A percentile compares a stretch with the other conserved stretches of the same genome.
Conservation (phyloP, 1,284 basidiomycete species). For the Mycena sp. region DNA sequence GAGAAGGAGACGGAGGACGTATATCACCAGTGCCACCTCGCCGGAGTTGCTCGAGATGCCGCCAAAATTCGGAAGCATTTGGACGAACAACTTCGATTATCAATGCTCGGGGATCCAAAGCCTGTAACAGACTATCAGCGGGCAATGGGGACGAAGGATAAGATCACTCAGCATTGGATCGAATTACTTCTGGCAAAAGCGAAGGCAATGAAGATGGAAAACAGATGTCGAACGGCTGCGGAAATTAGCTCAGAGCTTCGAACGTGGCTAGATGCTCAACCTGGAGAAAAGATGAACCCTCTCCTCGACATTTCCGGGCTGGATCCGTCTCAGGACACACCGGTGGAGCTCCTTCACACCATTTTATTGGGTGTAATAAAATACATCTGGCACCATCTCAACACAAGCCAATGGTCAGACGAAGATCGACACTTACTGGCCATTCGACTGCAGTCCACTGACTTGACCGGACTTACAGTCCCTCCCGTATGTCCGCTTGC, state of each 20-base stretch:
- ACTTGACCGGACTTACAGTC: conserved; percentile 31
- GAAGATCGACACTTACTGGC: conserved; percentile 20
- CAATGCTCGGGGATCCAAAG: conserved; percentile 29
- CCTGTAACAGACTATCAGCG: conserved; percentile 35
- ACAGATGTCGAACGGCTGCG: conserved; percentile 19
- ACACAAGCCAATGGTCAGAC: conserved; percentile 7
- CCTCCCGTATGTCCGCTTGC: conserved; percentile 29
- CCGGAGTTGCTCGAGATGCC: background rate
- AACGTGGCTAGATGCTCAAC: conserved; percentile 29
- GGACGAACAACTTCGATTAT: background rate
- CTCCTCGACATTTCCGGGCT: too few relatives aligned
- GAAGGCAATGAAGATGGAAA: background rate
- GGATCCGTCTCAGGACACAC: too few relatives aligned
- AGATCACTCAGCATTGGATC: conserved; percentile 41
- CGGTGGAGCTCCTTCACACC: too few relatives aligned
- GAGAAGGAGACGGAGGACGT: conserved; percentile 1
- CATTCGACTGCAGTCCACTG: conserved; percentile 26
- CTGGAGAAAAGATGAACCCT: conserved; percentile 30
- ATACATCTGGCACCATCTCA: too few relatives aligned
- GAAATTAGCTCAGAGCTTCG: conserved; percentile 25
- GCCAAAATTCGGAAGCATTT: background rate
- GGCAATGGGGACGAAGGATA: conserved; percentile 40
- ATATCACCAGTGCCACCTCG: background rate
- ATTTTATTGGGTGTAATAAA: too few relatives aligned
- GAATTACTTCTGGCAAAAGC: conserved; percentile 32